phyloP scores from a whole-genome alignment of 2,329 filamentous ascomycete genomes.

The Nannizzia gypsea region DNA sequence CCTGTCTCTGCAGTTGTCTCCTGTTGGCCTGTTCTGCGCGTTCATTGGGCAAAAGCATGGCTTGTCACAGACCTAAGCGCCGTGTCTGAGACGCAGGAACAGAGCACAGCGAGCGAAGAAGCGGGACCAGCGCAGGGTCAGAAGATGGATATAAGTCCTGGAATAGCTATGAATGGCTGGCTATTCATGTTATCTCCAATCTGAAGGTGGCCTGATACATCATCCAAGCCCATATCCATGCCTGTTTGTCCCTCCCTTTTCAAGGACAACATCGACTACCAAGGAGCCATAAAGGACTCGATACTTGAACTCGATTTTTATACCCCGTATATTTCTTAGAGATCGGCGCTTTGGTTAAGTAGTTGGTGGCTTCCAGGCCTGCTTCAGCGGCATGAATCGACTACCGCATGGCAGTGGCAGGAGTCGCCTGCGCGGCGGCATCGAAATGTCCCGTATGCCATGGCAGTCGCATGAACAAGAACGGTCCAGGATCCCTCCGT shows the following conservation, averaged over 20 bases:
- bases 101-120: background rate
- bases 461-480: slow-evolving; percentile 31
- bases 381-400: background rate
- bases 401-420: background rate
- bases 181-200: too few species aligned
- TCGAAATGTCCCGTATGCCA: background rate
- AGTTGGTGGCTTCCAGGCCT: background rate
- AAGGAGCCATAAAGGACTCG: too few species aligned
- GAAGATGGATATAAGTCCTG: background rate
- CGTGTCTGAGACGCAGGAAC: background rate
- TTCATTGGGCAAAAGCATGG: background rate
- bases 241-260: background rate
- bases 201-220: background rate
- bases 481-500: slow-evolving; percentile 67
- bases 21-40: background rate
- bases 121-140: background rate
- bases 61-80: background rate
- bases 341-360: too few species aligned
- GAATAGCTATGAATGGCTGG: too few species aligned
- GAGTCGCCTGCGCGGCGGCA: background rate
- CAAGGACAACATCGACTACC: too few species aligned
- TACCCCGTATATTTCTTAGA: too few species aligned
- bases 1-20: background rate
- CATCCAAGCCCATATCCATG: background rate
- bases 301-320: background rate